These are phyloP conservation scores for Trichocladium antarcticum DNA, from an alignment of 495 filamentous ascomycete species.

Conservation along the genomic window DNA sequence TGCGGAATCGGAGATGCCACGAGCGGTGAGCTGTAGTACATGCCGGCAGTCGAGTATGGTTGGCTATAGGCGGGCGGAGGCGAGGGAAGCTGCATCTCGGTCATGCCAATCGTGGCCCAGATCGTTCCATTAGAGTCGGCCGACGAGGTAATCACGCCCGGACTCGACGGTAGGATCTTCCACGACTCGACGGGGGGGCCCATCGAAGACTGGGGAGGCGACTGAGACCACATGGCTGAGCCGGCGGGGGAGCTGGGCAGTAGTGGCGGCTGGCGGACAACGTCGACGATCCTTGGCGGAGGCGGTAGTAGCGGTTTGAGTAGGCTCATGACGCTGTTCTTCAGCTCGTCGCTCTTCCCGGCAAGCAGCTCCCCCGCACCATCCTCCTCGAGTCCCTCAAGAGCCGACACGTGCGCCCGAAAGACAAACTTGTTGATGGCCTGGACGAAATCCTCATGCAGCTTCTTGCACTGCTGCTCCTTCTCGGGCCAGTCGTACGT, in stretches of 20 bases:
- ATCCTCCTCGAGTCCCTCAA: slow-evolving; percentile 96
- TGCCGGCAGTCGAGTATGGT: slow-evolving; percentile 56
- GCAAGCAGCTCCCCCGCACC: slow-evolving; percentile 87
- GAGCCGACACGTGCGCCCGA: slow-evolving; percentile 73
- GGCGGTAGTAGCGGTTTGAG: slow-evolving; percentile 86
- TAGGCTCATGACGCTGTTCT: slow-evolving; percentile 70
- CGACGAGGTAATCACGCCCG: slow-evolving; percentile 55
- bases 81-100: slow-evolving; percentile 55
- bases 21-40: slow-evolving; percentile 51
- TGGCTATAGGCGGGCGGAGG: slow-evolving; percentile 73
- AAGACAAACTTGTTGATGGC: slow-evolving; percentile 97
- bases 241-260: slow-evolving; percentile 76
- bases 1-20: slow-evolving; percentile 60
- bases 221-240: slow-evolving; percentile 69
- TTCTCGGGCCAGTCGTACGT: slow-evolving; percentile 98
- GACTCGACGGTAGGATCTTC: slow-evolving; percentile 87
- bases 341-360: slow-evolving; percentile 89
- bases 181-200: slow-evolving; percentile 76
- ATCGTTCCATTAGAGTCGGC: slow-evolving; percentile 56
- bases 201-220: slow-evolving; percentile 39
- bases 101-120: slow-evolving; percentile 70
- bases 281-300: slow-evolving; percentile 84
- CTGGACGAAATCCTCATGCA: slow-evolving; percentile 96
- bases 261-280: slow-evolving; percentile 72
- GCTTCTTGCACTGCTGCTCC: slow-evolving; percentile 87